Evolutionary conservation across 2,329 filamentous ascomycete genomes (phyloP).

Genomic region (Ophiosphaerella herpotricha): DNA sequence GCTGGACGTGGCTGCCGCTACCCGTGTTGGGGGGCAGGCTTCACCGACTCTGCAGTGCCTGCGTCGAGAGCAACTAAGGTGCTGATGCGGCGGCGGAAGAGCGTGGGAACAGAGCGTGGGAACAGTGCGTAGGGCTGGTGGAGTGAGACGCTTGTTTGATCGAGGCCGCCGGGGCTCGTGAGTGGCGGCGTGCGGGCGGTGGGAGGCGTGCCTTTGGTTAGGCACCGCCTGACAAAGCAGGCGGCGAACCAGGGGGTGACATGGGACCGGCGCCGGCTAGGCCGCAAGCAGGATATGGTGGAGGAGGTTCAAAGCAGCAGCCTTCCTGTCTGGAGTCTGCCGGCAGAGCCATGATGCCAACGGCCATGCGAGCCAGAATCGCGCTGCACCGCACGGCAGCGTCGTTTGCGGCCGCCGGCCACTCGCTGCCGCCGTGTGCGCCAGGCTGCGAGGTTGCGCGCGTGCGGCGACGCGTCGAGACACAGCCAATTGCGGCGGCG

Average conservation of each 20-base stretch:
- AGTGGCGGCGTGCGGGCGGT: constrained; percentile 16
- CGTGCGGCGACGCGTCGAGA: constrained; percentile 23
- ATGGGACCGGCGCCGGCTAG: constrained; percentile 14
- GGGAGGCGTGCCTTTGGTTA: constrained; percentile 8
- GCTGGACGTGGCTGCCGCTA: constrained; percentile 17
- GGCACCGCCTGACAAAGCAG: constrained; percentile 26
- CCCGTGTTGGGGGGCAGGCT: constrained; percentile 15
- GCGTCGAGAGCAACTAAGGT: constrained; percentile 14
- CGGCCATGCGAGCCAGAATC: neutral
- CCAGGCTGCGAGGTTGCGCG: constrained; percentile 27
- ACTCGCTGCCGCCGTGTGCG: constrained; percentile 25
- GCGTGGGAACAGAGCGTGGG: constrained; percentile 29
- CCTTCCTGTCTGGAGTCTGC: constrained; percentile 10
- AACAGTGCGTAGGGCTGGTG: constrained; percentile 35
- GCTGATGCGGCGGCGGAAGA: constrained; percentile 36
- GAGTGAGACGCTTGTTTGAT: constrained; percentile 26
- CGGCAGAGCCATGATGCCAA: too few relatives aligned
- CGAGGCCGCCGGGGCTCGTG: constrained; percentile 18
- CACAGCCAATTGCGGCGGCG: constrained; percentile 16
- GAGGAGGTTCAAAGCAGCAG: constrained; percentile 13
- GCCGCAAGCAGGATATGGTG: constrained; percentile 29
- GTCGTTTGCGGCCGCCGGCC: constrained; percentile 8
- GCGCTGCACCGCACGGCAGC: constrained; percentile 1
- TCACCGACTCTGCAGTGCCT: constrained; percentile 27
- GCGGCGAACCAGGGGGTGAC: constrained; percentile 12